These are phyloP conservation scores for Aspergillus awamori DNA, from an alignment of 2,329 filamentous ascomycete genomes.

Conservation along the genomic window DNA sequence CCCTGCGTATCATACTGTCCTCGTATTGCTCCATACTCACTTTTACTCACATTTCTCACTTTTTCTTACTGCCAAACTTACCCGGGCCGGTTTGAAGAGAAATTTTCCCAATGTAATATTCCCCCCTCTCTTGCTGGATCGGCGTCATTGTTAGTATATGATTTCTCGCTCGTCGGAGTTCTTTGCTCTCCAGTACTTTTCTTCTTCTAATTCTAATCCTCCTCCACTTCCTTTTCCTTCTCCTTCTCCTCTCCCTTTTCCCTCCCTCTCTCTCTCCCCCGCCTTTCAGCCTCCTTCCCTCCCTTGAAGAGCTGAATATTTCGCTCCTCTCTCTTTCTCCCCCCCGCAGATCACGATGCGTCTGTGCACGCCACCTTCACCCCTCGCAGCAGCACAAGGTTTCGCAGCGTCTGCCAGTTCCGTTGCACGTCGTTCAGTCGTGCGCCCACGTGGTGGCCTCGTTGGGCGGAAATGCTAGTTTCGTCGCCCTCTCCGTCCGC, in stretches of 20 bases:
- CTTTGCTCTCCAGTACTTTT: neutral
- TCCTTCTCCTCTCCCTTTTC: constrained; percentile 4
- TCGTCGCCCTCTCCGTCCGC: constrained; percentile 47
- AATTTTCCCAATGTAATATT: neutral
- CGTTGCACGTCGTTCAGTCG: constrained; percentile 37
- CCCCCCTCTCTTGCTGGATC: constrained; percentile 3
- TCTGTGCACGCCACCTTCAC: constrained; percentile 31
- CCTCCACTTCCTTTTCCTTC: neutral
- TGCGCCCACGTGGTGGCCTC: constrained; percentile 43
- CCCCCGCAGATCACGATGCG: constrained; percentile 29
- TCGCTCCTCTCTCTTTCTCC: neutral
- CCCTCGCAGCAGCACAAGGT: constrained; percentile 27
- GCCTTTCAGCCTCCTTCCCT: constrained; percentile 14
- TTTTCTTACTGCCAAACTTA: too few species aligned
- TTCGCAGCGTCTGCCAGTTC: constrained; percentile 33
- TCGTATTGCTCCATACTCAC: neutral
- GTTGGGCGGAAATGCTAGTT: constrained; percentile 42
- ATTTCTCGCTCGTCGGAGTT: constrained; percentile 1
- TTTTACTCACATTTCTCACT: too few species aligned
- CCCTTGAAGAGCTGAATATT: constrained; percentile 18
- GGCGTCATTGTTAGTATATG: constrained; percentile 8
- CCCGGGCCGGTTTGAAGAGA: neutral
- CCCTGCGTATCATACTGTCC: constrained; percentile 1
- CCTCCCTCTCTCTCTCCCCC: neutral
- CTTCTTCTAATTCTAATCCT: neutral